Conservation (phyloP, 2,329 filamentous ascomycete genomes). For the Trichoderma sp. region DNA sequence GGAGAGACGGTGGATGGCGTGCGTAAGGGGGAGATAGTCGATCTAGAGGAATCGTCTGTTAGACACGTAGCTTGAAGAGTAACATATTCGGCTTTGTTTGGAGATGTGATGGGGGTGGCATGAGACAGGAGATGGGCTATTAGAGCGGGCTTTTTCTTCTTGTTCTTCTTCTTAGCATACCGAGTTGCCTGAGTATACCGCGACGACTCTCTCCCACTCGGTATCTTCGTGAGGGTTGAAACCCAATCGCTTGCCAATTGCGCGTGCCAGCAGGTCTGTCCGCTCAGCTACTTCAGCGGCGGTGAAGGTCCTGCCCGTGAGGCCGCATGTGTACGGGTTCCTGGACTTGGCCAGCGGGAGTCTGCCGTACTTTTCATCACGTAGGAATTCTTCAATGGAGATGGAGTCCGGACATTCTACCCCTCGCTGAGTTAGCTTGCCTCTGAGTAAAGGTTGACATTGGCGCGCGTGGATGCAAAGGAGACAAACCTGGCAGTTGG, state of each 20-base stretch:
- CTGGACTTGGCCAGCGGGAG: constrained; percentile 62
- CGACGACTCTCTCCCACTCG: constrained; percentile 81
- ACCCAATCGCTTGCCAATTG: constrained; percentile 68
- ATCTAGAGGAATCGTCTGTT: constrained; percentile 50
- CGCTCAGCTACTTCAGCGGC: constrained; percentile 64
- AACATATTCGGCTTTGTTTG: neutral
- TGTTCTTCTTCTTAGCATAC: constrained; percentile 46
- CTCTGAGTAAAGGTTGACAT: neutral
- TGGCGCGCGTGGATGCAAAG: neutral
- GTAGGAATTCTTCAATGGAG: constrained; percentile 75
- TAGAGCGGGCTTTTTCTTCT: neutral
- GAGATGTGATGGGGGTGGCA: neutral
- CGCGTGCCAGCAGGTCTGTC: constrained; percentile 67
- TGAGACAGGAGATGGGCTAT: no score
- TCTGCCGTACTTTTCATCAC: constrained; percentile 70
- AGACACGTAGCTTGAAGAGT: neutral
- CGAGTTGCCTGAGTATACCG: constrained; percentile 77
- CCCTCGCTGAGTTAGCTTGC: neutral
- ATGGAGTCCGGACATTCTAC: constrained; percentile 72
- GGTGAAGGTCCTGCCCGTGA: constrained; percentile 69
- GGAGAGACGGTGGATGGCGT: constrained; percentile 73
- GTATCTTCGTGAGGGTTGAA: constrained; percentile 70
- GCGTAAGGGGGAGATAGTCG: constrained; percentile 71
- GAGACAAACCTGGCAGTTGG: constrained; percentile 43
- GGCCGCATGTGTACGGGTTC: constrained; percentile 75